Conservation (phyloP, 2,329 filamentous ascomycete species). For the Mollisia scopiformis region DNA sequence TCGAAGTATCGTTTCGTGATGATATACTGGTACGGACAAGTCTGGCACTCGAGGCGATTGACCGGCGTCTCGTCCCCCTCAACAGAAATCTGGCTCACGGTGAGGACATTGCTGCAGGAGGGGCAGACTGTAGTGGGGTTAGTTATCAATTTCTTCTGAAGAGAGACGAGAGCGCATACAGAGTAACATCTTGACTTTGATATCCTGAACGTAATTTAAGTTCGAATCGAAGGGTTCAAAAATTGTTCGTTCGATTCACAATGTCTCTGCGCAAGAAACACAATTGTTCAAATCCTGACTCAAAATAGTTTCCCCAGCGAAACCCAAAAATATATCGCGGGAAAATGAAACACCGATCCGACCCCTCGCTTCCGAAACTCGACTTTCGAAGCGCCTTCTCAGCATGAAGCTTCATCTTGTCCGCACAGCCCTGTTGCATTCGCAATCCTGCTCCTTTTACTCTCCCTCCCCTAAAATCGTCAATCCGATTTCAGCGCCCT, state of each 20-base stretch:
- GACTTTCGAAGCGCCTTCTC: not conserved
- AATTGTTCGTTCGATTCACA: not conserved
- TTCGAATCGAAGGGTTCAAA: not conserved
- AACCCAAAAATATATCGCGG: conserved; percentile 1
- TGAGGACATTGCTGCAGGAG: conserved; percentile 81
- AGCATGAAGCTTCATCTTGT: conserved; percentile 4
- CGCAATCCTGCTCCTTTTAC: not conserved
- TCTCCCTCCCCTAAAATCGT: not conserved
- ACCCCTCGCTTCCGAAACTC: conserved; percentile 4
- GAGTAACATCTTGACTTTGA: conserved; percentile 58
- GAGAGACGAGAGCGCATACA: conserved; percentile 49
- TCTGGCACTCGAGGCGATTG: conserved; percentile 94
- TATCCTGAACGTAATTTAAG: not conserved
- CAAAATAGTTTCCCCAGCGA: conserved; percentile 1
- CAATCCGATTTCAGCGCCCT: not conserved
- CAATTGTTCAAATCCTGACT: not conserved
- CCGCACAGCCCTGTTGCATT: not conserved
- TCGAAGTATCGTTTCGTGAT: conserved; percentile 80
- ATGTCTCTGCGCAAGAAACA: not conserved
- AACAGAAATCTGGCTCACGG: conserved; percentile 54
- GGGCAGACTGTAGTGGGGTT: conserved; percentile 67
- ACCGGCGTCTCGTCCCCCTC: conserved; percentile 37
- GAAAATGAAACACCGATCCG: conserved; percentile 4
- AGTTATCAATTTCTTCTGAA: conserved; percentile 3
- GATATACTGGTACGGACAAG: conserved; percentile 89